Evolutionary conservation across 129 eudicot genomes (phyloP), one percentile per base, ranked within the genome.

Genomic region (Cynara cardunculus): DNA sequence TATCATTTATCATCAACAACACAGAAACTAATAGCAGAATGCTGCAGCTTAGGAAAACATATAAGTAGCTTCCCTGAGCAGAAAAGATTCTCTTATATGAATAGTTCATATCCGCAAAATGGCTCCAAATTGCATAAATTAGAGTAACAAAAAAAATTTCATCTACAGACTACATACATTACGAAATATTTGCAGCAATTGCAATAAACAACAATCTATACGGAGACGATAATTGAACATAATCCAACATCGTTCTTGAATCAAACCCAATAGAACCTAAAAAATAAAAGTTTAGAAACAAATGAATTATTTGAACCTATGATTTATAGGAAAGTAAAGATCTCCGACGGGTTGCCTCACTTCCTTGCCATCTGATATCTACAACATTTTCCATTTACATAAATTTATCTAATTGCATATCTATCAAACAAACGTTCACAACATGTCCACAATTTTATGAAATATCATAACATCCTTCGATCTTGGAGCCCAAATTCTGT

Each of bases 381-480:
- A 67, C 13, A 75, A 7, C 22, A 74, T 44, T 24, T 74, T 4
- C 68, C 27, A 4, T 25, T 2, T 49, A 41, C 67, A 31, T 46
- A 10, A 81, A 28, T 41, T 27, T 11, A 81, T 68, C 76, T 22
- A 81, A 75, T 68, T 21, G 61, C 28, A 31, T 10, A 74, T 81
- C 71, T 22, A 81, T 46, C 75, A 75, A 81, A 74, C 61, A 74
- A 74, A 21, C 41, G 7, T 64, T 28, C 67, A 64, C 67, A 73
- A 72, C 14, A 16, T 30, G 25, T 73, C 12, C 79, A 73, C 80
- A 44, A 81, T 70, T 12, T 72, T 9, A 56, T 13, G 30, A 72
- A 81, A 56, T 9, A 72, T 71, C 61, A 16, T 25, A 65, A 82
- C 77, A 27, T 74, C 70, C 14, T 41, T 69, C 53, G 32, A 69